Evolutionary conservation across 2,329 filamentous ascomycete genomes (phyloP).

Genomic region (Aspergillus sp.): DNA sequence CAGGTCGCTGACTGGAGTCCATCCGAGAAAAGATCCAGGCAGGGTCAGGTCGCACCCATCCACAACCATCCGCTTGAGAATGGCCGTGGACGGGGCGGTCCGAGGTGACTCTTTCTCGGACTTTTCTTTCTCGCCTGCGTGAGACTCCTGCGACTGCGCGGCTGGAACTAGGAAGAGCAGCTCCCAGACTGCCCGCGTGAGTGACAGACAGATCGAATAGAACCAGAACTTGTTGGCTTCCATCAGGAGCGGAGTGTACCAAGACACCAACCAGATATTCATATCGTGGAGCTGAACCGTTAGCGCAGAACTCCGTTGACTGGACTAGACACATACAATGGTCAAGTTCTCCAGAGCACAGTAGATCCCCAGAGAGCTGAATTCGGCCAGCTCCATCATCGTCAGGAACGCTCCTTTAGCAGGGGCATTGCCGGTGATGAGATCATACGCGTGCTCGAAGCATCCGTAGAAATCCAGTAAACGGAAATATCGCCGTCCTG

Average conservation of each 20-base stretch:
- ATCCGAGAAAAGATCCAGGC: conserved; percentile 60
- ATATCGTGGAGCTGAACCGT: conserved; percentile 46
- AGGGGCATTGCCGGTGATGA: conserved; percentile 28
- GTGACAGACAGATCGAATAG: conserved; percentile 55
- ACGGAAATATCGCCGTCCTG: conserved; percentile 61
- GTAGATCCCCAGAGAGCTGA: conserved; percentile 63
- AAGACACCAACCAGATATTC: conserved; percentile 42
- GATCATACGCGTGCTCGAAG: conserved; percentile 52
- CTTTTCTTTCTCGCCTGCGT: neutral
- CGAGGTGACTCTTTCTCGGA: neutral
- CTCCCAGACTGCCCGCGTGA: conserved; percentile 30
- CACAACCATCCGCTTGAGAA: conserved; percentile 52
- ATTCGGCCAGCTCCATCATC: conserved; percentile 55
- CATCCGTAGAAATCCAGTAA: conserved; percentile 64
- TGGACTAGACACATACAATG: conserved; percentile 48
- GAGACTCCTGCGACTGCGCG: neutral
- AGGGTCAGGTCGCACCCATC: conserved; percentile 62
- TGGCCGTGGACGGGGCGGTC: conserved; percentile 6
- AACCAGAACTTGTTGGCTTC: conserved; percentile 71
- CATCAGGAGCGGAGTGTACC: conserved; percentile 47
- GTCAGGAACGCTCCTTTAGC: conserved; percentile 15
- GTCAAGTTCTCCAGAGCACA: conserved; percentile 64
- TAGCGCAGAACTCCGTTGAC: neutral
- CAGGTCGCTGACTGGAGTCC: conserved; percentile 53
- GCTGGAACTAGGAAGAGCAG: conserved; percentile 10